Evolutionary conservation across 495 filamentous ascomycete genomes (phyloP).

Genomic region (Hypoxylon lienhwacheense): DNA sequence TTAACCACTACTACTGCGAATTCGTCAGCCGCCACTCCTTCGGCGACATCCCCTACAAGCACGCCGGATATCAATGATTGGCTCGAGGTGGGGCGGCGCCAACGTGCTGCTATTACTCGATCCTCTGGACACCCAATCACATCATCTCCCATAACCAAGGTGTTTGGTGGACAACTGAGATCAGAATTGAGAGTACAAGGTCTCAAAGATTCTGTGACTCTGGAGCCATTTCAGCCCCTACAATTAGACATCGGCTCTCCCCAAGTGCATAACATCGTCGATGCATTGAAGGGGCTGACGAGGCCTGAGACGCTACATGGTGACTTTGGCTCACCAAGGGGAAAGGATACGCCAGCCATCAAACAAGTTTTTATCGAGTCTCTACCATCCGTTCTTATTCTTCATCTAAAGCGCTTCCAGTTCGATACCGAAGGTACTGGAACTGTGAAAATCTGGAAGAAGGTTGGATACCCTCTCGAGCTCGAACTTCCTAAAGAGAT

Average conservation of each 20-base stretch:
- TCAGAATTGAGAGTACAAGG: slow-evolving; percentile 88
- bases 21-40: slow-evolving; percentile 44
- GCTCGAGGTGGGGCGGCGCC: slow-evolving; percentile 92
- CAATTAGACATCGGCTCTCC: slow-evolving; percentile 90
- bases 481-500: slow-evolving; percentile 92
- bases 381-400: slow-evolving; percentile 85
- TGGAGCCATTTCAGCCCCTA: slow-evolving; percentile 90
- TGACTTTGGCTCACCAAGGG: slow-evolving; percentile 81
- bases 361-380: slow-evolving; percentile 97
- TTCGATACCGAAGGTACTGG: slow-evolving; percentile 83
- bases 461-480: slow-evolving; percentile 90
- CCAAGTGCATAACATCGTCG: slow-evolving; percentile 84
- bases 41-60: slow-evolving; percentile 43
- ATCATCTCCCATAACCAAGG: slow-evolving; percentile 86
- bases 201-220: slow-evolving; percentile 83
- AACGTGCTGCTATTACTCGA: slow-evolving; percentile 82
- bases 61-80: slow-evolving; percentile 63
- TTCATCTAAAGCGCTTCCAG: slow-evolving; percentile 96
- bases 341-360: slow-evolving; percentile 72
- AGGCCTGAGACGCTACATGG: slow-evolving; percentile 81
- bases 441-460: slow-evolving; percentile 98
- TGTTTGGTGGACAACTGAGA: slow-evolving; percentile 89
- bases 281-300: slow-evolving; percentile 84
- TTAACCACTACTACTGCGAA: slow-evolving; percentile 47
- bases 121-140: slow-evolving; percentile 74